These are phyloP conservation scores for Lasiodiplodia sp. DNA, from an alignment of 2,329 filamentous ascomycete genomes.

Conservation along the genomic window DNA sequence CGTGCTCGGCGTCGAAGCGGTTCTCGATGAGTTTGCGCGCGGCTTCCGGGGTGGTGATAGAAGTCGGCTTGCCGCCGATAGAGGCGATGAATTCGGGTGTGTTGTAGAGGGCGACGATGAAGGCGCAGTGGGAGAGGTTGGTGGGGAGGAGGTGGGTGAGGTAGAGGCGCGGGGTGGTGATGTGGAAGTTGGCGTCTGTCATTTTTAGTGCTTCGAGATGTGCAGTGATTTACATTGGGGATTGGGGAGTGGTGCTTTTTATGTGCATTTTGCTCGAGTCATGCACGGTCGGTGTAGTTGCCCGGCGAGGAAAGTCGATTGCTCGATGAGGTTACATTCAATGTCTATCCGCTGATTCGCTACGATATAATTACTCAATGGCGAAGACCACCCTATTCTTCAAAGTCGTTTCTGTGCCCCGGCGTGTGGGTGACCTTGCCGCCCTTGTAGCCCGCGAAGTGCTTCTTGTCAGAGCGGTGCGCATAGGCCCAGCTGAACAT, in stretches of 20 bases:
- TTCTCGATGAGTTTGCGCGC: constrained; percentile 30
- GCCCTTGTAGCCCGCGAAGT: neutral
- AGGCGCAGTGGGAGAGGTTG: constrained; percentile 38
- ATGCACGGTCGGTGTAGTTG: neutral
- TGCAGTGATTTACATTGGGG: neutral
- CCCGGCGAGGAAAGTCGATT: too few relatives aligned
- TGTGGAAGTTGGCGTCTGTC: constrained; percentile 36
- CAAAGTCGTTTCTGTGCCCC: constrained; percentile 10
- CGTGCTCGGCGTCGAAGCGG: constrained; percentile 33
- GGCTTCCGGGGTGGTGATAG: constrained; percentile 34
- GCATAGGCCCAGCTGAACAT: constrained; percentile 26
- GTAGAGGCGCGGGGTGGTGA: constrained; percentile 39
- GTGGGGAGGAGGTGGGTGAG: constrained; percentile 35
- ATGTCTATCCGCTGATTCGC: neutral
- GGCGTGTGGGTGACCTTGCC: constrained; percentile 17
- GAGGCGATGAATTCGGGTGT: constrained; percentile 36
- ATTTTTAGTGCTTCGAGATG: neutral
- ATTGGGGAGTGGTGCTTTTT: neutral
- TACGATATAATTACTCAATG: neutral
- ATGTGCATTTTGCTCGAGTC: neutral
- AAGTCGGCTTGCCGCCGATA: constrained; percentile 32
- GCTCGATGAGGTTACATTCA: too few relatives aligned
- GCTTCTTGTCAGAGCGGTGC: constrained; percentile 8
- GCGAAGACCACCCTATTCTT: neutral
- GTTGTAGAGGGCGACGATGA: constrained; percentile 40